Base-by-base conservation (phyloP, 441 rosid genomes). In the Erodium trifolium region DNA sequence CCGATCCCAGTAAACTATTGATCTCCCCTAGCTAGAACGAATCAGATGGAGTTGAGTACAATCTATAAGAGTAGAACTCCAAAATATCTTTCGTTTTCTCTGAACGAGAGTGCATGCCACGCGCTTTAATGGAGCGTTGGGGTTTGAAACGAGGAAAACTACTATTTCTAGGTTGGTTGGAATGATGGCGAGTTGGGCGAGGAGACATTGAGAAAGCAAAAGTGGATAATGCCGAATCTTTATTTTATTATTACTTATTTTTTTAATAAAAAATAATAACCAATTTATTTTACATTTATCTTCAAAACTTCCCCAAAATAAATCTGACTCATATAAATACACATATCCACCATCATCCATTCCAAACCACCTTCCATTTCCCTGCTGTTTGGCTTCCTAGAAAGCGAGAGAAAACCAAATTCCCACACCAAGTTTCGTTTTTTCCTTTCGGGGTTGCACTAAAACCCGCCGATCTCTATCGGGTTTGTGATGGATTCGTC, bases 191-290 rank as follows among this genome's bases (percentile, higher is more conserved):
- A 17, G 55, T 2, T 12, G 55, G 55, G 16, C 55, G 16, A 55
- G 62, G 23, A 4, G 62, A 55, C 62, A 55, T 14, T 9, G 62
- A 55, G 23, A 55, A 55, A 55, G 62, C 62, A 55, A 55, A 55
- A 55, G 62, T 55, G 62, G 62, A 55, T 55, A 55, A 55, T 55
- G 62, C 62, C 62, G 62, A 55, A 55, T 55, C 62, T 55, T 55
- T 55, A 14, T 55, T n/a, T 53, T 47, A 47, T 47, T 47, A 47
- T 49, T 49, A 49, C 14, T 51, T 51, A 51, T 51, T 51, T 51
- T 55, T 55, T 17, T 4, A 14, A 4, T 1, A 0, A 55, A 53
- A 53, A 53, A 3, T 53, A 49, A 49, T 3, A 10, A 47, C 13
- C 13, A n/a, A n/a, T 53, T 53, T 53, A 14, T 4, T 1, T 16